phyloP scores from a whole-genome alignment of 352 stramenopile genomes.

The Hyaloperonospora brassicae region DNA sequence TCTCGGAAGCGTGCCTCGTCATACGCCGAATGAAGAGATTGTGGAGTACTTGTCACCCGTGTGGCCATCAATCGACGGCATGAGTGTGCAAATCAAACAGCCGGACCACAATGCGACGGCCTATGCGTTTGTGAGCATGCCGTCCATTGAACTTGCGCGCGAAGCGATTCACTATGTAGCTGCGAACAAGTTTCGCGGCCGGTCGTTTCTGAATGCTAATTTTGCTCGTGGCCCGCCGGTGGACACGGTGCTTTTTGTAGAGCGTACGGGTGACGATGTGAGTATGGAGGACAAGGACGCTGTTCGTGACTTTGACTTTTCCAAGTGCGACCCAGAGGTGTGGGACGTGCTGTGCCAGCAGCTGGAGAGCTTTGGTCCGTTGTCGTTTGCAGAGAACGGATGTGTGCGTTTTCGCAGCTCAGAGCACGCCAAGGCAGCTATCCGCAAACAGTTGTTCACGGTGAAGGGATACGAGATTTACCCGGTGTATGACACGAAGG shows the following conservation, averaged over 20 bases:
- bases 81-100: slow-evolving; percentile 56
- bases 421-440: slow-evolving; percentile 52
- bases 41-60: slow-evolving; percentile 42
- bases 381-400: slow-evolving; percentile 33
- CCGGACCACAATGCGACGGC: slow-evolving; percentile 26
- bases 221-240: slow-evolving; percentile 65
- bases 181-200: slow-evolving; percentile 31
- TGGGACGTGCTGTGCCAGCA: slow-evolving; percentile 41
- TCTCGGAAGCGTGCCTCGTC: slow-evolving; percentile 49
- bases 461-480: slow-evolving; percentile 50
- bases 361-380: slow-evolving; percentile 40
- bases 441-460: slow-evolving; percentile 37
- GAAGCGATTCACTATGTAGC: slow-evolving; percentile 47
- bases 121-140: slow-evolving; percentile 66
- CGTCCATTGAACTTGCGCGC: slow-evolving; percentile 39
- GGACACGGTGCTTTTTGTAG: slow-evolving; percentile 56
- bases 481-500: slow-evolving; percentile 59
- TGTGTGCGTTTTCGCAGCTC: slow-evolving; percentile 47
- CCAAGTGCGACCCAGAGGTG: slow-evolving; percentile 29
- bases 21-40: slow-evolving; percentile 37
- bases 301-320: slow-evolving; percentile 42
- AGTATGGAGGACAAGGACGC: slow-evolving; percentile 32
- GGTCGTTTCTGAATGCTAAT: slow-evolving; percentile 44
- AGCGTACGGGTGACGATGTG: slow-evolving; percentile 28
- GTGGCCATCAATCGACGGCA: slow-evolving; percentile 35